A percentile compares a stretch with the other conserved stretches of the same genome.
Evolutionary conservation across 2,329 filamentous ascomycete genomes (phyloP).

Genomic region (Epichloe hybrida): DNA sequence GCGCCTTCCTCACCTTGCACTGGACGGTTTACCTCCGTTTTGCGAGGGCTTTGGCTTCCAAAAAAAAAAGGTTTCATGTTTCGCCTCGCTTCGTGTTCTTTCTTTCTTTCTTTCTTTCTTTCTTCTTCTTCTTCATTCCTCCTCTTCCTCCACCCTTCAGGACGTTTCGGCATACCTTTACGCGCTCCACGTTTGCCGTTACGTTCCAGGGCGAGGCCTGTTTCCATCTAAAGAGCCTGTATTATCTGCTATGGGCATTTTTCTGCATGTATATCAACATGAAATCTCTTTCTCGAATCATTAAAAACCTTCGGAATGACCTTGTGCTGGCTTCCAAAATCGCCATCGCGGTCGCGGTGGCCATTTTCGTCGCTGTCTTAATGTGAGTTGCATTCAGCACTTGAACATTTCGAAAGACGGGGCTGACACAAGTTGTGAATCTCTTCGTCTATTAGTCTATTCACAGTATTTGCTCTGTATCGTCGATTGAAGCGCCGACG

Average conservation of each 20-base stretch:
- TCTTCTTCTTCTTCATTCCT: no score
- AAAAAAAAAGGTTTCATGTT: no score
- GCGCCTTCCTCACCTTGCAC: no score
- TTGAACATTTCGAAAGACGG: no score
- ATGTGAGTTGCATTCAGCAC: background rate
- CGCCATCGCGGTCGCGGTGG: background rate
- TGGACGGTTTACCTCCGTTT: no score
- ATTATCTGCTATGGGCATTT: background rate
- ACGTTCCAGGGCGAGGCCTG: background rate
- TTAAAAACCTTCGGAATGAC: background rate
- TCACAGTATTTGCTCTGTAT: background rate
- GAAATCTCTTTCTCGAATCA: background rate
- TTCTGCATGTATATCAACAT: background rate
- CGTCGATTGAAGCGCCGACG: background rate
- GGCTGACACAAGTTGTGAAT: background rate
- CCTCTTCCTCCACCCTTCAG: no score
- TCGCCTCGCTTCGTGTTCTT: no score
- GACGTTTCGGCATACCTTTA: background rate
- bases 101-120: no score
- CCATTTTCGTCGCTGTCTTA: background rate
- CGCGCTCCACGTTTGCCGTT: background rate
- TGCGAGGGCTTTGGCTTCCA: no score
- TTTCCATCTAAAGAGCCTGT: background rate
- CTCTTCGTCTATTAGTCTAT: background rate
- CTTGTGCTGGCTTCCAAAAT: background rate